Evolutionary conservation across 2,329 filamentous ascomycete species (phyloP).

Genomic region (Colletotrichum destructivum): DNA sequence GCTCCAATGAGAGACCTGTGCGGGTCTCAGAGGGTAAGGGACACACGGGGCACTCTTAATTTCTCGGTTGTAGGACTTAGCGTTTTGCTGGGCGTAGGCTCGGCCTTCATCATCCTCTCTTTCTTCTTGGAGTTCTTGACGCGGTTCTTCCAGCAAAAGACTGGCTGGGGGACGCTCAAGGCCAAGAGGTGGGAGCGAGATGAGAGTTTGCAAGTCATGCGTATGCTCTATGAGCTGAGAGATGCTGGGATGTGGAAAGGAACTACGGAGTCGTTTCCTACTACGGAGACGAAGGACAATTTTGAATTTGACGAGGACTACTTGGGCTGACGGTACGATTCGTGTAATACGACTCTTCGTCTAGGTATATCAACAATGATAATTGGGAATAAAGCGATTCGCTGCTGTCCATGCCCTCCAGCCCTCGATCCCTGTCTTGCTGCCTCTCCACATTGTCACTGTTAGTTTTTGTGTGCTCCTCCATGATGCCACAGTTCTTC

Average conservation of each 20-base stretch:
- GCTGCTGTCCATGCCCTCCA: no score
- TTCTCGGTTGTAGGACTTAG: conserved; percentile 24
- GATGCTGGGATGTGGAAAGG: conserved; percentile 17
- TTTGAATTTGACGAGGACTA: conserved; percentile 23
- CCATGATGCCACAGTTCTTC: no score
- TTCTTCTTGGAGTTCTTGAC: neutral
- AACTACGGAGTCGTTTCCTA: neutral
- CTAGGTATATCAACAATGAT: no score
- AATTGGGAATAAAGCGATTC: no score
- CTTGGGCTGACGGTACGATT: no score
- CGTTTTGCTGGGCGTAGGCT: conserved; percentile 4
- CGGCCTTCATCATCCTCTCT: neutral
- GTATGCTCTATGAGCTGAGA: conserved; percentile 25
- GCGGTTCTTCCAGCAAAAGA: neutral
- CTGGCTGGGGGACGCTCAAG: neutral
- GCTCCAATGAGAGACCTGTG: conserved; percentile 4
- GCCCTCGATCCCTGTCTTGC: no score
- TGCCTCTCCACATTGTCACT: no score
- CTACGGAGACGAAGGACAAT: neutral
- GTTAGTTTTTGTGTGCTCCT: no score
- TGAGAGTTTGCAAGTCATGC: conserved; percentile 29
- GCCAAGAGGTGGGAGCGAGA: conserved; percentile 30
- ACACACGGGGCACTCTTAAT: conserved; percentile 23
- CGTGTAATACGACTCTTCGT: no score
- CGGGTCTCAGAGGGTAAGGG: conserved; percentile 4